These are phyloP conservation scores for Rhizopogon rudus DNA, from an alignment of 768 basidiomycete genomes.

Conservation along the genomic window DNA sequence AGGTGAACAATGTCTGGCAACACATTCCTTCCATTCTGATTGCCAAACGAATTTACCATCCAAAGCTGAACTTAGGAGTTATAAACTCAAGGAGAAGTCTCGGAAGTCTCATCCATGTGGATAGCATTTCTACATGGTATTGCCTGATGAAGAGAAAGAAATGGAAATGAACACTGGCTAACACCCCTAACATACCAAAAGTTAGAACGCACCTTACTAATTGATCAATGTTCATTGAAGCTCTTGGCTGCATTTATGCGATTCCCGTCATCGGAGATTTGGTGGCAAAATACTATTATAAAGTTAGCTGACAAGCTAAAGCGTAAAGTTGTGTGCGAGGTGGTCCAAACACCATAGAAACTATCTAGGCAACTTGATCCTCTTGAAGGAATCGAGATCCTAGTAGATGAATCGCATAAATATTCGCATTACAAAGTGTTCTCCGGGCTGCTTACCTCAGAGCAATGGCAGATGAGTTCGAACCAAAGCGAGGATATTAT, in stretches of 20 bases:
- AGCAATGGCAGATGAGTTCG: too few species aligned
- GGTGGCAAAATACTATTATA: too few species aligned
- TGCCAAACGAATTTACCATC: constrained; percentile 2
- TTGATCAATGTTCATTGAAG: too few species aligned
- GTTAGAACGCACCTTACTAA: too few species aligned
- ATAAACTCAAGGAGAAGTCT: background rate
- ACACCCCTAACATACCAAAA: too few species aligned
- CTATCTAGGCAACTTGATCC: background rate
- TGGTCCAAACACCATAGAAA: background rate
- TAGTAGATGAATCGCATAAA: background rate
- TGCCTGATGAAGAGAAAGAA: background rate
- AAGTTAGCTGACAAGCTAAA: too few species aligned
- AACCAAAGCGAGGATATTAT: background rate
- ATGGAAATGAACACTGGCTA: too few species aligned
- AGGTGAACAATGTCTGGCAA: too few species aligned
- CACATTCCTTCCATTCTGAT: background rate
- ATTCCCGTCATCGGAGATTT: too few species aligned
- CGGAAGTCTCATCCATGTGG: constrained; percentile 9
- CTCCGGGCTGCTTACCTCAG: background rate
- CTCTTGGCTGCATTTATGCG: too few species aligned
- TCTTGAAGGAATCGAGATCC: background rate
- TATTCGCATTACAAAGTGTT: background rate
- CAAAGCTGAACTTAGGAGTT: background rate
- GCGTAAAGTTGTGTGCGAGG: too few species aligned
- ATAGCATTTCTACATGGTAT: background rate